Base-by-base conservation (phyloP, 768 basidiomycete species). In the Strobilomyces confusus region DNA sequence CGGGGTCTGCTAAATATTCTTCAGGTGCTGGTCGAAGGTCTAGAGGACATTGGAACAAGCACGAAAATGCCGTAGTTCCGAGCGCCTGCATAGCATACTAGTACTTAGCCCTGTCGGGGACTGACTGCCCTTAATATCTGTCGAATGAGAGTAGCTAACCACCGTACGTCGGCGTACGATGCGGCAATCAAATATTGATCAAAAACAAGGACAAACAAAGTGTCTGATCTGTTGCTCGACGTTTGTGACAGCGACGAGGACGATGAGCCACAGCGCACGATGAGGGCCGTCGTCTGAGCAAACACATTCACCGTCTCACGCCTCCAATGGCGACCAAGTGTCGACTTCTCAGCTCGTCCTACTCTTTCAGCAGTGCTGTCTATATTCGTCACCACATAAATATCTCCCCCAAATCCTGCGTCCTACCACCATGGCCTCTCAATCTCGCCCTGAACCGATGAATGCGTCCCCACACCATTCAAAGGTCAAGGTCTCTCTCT, bases 401-500 rank as follows among this genome's bases (percentile, higher is more conserved):
- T 48, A 55, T 43, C 56, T 45, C 40, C 25, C 53, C 17, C 30
- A 37, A 43, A 44, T 43, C 42, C 17, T 29, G 5, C 22, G 9
- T 37, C 23, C 26, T 17, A 29, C 48, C 22, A 43, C 22, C 43
- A 72, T 71, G 66, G 64, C 72, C 17, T 56, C 49, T 11, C 72
- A 72, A 51, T 69, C 73, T 17, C 66, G 72, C 43, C 72, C 75
- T 6, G 79, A 78, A 71, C 86, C 87, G 13, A 92, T 92, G 89
- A 92, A 92, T 70, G 84, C 86, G 29, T 81, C 83, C n/a, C 77
- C 84, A 1, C 75, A 85, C 65, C 90, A 92, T 67, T 74, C 88
- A 25, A 92, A 90, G 71, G 80, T 92, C 67, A 88, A 80, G 67
- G 79, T 89, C 15, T 77, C 84, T 13, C 64, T 87, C 19, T 77